Base-by-base conservation (phyloP, 176 grass and related monocot genomes). In the Thinopyrum elongatum region DNA sequence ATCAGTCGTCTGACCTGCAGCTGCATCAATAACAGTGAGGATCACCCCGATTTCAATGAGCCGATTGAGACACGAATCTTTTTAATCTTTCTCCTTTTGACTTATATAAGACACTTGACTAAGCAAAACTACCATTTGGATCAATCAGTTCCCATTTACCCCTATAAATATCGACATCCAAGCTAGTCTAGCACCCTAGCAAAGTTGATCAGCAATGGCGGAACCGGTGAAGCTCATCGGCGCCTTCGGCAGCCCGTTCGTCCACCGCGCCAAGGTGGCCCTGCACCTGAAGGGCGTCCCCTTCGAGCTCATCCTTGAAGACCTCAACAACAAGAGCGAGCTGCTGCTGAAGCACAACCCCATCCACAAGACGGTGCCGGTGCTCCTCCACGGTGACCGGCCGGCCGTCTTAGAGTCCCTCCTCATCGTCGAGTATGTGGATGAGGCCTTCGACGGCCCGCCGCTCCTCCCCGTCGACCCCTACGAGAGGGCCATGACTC, bases 241-340 rank as follows among this genome's bases (percentile, higher is more conserved):
- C 29, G 1, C 13, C 30, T 70, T 35, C 19, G 27, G 12, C 41
- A 81, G 63, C 27, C 19, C 41, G 0, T 68, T n/a, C 41, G 11
- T 14, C 79, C 79, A 81, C 79, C 79, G 79, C 9, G 79, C 28
- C 7, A 42, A 81, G 21, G 41, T 69, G 0, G 41, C 79, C 21
- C 42, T 82, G 42, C 28, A 29, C 7, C 64, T 82, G 2, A 81
- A 81, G 41, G 79, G 39, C 19, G 79, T 81, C 10, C 39, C 61
- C 0, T 81, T 68, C 7, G 28, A 81, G 42, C 79, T 81, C 27
- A 69, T 81, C 42, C 41, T 34, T 1, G 79, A 81, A 22, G 74
- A 94, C 44, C 41, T 87, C 22, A 11, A 3, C 13, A 81, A 78
- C 86, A 94, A 94, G 77, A 89, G 89, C 49, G 67, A 86, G 12